Percentiles rank a stretch among this genome's conserved stretches.
These are phyloP conservation scores for Leonotis leonurus DNA, from an alignment of 257 asterid genomes.

Conservation along the genomic window DNA sequence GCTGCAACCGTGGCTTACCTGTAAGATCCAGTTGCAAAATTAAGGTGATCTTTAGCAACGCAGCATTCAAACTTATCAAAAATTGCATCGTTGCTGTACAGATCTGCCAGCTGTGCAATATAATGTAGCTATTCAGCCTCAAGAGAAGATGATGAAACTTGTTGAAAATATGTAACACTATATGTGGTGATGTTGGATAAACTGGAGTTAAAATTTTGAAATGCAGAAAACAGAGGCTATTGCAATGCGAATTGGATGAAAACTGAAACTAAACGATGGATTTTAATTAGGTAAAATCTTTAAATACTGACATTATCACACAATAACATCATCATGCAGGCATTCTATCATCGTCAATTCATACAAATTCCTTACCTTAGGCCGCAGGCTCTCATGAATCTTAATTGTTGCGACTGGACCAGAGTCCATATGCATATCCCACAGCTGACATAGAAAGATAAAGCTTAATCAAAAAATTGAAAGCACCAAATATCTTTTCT, in stretches of 20 bases:
- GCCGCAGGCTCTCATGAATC: conserved; percentile 65
- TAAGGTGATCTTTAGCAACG: conserved; percentile 50
- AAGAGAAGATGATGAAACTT: not conserved
- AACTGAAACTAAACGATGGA: not conserved
- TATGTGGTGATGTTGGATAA: not conserved
- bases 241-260: not conserved
- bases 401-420: conserved; percentile 55
- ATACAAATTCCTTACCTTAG: conserved; percentile 43
- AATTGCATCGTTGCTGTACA: conserved; percentile 65
- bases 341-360: not conserved
- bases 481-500: not conserved
- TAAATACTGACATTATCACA: not conserved
- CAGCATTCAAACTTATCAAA: conserved; percentile 78
- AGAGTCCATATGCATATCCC: conserved; percentile 65
- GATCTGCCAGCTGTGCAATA: conserved; percentile 50
- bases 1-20: conserved; percentile 35
- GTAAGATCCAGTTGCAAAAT: conserved; percentile 76
- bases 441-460: conserved; percentile 40
- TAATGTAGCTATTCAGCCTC: conserved; percentile 20
- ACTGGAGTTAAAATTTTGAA: not conserved
- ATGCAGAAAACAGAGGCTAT: not conserved
- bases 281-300: not conserved
- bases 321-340: conserved; percentile 1
- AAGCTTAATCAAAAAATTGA: conserved; percentile 3
- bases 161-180: not conserved